Base-by-base conservation (phyloP, 495 filamentous ascomycete genomes). In the Aspergillus olivimuriae region DNA sequence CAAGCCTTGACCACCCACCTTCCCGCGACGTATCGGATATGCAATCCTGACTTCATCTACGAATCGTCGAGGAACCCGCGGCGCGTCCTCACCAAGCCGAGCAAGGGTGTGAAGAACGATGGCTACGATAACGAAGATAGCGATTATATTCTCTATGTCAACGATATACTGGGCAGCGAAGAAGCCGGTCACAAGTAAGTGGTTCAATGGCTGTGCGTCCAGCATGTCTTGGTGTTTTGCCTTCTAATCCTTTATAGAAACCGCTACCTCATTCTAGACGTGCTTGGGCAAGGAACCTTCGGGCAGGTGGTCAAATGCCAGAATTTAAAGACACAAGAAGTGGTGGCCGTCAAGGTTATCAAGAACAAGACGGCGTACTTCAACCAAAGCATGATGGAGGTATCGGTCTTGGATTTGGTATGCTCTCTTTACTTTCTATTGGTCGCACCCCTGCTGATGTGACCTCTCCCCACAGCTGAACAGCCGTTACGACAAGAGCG, bases 331-430 rank as follows among this genome's bases (percentile, higher is more conserved):
- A 96, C 94, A 0, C 88, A 94, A 60, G 94, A 99, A 63, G 94
- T 99, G 24, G 91, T 99, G 19, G 94, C 94, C 1, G 94, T 99
- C 46, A 99, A 99, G 69, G 94, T 97, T 21, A 91, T 99, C 68
- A 99, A 99, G 65, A 99, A 99, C 62, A 81, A 94, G 61, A 97
- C 92, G 0, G 94, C 94, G 14, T 99, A 99, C 57, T 99, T 99
- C 73, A 99, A 99, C 57, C 94, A 99, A 64, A 99, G 94, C 62
- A 99, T 99, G 94, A 99, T 99, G 94, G 94, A 99, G 56, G 94
- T 99, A 20, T 99, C 94, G 6, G 94, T 99, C 6, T 70, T 99
- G 21, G 94, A 99, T 63, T 60, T 99, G 74, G 90, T 96, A 77
- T 46, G 82, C 46, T 30, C 21, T 17, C 48, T 36, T 14, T 28